A percentile compares a stretch with the other conserved stretches of the same genome.
Conservation (phyloP, 163 green algal species). For the Prototheca wickerhamii region DNA sequence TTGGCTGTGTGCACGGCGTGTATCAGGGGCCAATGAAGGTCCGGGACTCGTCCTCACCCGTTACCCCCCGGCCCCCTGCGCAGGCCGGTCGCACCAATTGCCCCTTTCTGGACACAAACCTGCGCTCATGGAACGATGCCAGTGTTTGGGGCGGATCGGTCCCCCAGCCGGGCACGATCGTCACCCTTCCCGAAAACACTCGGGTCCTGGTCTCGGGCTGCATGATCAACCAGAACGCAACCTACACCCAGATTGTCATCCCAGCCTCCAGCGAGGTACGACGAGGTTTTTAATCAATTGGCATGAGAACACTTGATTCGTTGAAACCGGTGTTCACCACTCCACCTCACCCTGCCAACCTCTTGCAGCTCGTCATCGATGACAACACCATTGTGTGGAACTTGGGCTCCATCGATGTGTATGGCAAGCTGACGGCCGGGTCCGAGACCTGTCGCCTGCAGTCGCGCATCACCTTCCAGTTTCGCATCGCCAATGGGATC, state of each 20-base stretch:
- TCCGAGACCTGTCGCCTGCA: conserved; percentile 23
- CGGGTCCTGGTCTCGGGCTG: conserved; percentile 37
- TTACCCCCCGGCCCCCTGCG: no score
- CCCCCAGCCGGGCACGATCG: conserved; percentile 4
- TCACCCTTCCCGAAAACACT: conserved; percentile 33
- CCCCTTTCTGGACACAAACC: conserved; percentile 9
- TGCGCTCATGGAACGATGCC: conserved; percentile 16
- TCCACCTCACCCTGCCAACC: background rate
- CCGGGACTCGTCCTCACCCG: no score
- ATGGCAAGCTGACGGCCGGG: conserved; percentile 29
- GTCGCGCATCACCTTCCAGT: conserved; percentile 34
- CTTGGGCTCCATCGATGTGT: conserved; percentile 35
- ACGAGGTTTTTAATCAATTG: background rate
- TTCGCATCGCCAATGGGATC: conserved; percentile 16
- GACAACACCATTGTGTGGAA: conserved; percentile 31
- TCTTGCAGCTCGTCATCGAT: conserved; percentile 40
- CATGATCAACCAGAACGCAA: conserved; percentile 20
- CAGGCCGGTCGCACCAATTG: conserved; percentile 12
- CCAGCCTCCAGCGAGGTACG: conserved; percentile 31
- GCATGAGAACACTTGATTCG: background rate
- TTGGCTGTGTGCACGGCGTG: background rate
- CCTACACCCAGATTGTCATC: conserved; percentile 33
- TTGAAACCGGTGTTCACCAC: background rate
- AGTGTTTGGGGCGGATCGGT: conserved; percentile 17
- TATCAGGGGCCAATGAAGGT: no score